These are phyloP conservation scores for Prunus persica DNA, from an alignment of 306 rosid genomes.

Conservation along the genomic window DNA sequence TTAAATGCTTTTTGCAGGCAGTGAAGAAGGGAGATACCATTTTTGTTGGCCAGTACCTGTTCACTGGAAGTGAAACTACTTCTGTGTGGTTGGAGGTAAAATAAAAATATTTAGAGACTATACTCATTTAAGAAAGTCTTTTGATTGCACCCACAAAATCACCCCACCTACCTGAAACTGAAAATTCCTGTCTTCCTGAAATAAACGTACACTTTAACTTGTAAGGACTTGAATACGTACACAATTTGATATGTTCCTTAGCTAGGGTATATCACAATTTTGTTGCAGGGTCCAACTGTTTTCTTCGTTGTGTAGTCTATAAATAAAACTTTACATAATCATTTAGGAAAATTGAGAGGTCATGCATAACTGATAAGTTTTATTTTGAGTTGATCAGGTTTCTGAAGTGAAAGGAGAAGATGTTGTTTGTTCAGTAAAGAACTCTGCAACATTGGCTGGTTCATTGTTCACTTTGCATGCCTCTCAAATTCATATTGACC, in stretches of 20 bases:
- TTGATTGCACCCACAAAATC: background rate
- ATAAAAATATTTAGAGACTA: constrained; percentile 6
- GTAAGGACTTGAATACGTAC: too few relatives aligned
- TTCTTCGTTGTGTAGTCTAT: background rate
- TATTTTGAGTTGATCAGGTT: constrained; percentile 53
- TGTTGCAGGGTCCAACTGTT: background rate
- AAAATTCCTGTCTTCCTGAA: background rate
- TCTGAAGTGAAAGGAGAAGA: constrained; percentile 73
- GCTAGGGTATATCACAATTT: background rate
- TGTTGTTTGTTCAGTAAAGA: constrained; percentile 80
- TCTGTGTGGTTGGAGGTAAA: constrained; percentile 98
- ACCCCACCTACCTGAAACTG: background rate
- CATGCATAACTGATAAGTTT: constrained; percentile 26
- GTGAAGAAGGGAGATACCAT: constrained; percentile 92
- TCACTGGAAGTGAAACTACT: constrained; percentile 99
- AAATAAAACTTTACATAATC: background rate
- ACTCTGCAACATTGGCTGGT: constrained; percentile 89
- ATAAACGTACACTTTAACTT: background rate
- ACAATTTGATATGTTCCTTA: background rate
- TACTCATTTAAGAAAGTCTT: constrained; percentile 1
- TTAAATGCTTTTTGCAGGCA: constrained; percentile 52
- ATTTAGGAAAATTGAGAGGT: background rate
- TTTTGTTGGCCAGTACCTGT: constrained; percentile 90
- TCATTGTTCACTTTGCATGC: constrained; percentile 89
- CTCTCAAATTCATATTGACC: constrained; percentile 76